Percentiles rank a stretch among this genome's conserved stretches.
Evolutionary conservation across 768 basidiomycete genomes (phyloP).

Genomic region (Tubosaeta sp.): DNA sequence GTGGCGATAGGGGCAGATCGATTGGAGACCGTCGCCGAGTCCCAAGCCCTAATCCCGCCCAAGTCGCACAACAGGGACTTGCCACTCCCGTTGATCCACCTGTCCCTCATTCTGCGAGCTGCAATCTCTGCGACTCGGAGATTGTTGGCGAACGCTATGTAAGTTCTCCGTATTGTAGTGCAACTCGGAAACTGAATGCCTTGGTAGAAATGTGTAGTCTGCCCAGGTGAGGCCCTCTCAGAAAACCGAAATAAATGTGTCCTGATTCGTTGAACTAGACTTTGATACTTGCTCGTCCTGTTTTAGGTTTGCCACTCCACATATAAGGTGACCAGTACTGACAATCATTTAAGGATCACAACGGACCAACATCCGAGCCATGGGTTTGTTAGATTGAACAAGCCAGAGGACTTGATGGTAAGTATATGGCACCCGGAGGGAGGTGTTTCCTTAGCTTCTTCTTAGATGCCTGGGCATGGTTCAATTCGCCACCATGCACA

Average conservation of each 20-base stretch:
- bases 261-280: constrained; percentile 36
- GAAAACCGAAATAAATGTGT: not conserved
- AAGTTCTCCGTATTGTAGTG: constrained; percentile 25
- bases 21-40: constrained; percentile 6
- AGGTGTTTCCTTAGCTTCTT: not conserved
- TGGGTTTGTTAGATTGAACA: constrained; percentile 60
- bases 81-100: constrained; percentile 8
- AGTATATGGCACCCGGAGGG: constrained; percentile 17
- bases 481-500: constrained; percentile 34
- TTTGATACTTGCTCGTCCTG: constrained; percentile 74
- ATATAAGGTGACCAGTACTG: not conserved
- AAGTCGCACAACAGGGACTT: not conserved
- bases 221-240: constrained; percentile 42
- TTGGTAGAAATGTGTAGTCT: constrained; percentile 69
- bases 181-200: not conserved
- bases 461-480: constrained; percentile 29
- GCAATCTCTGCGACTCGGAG: constrained; percentile 71
- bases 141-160: constrained; percentile 75
- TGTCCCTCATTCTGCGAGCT: constrained; percentile 59
- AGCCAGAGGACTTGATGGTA: constrained; percentile 55
- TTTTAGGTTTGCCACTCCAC: constrained; percentile 45
- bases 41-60: constrained; percentile 1
- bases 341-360: constrained; percentile 47
- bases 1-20: constrained; percentile 28
- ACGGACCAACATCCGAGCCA: constrained; percentile 73